phyloP scores from a whole-genome alignment of 2,329 filamentous ascomycete species.

The Colletotrichum sp. region DNA sequence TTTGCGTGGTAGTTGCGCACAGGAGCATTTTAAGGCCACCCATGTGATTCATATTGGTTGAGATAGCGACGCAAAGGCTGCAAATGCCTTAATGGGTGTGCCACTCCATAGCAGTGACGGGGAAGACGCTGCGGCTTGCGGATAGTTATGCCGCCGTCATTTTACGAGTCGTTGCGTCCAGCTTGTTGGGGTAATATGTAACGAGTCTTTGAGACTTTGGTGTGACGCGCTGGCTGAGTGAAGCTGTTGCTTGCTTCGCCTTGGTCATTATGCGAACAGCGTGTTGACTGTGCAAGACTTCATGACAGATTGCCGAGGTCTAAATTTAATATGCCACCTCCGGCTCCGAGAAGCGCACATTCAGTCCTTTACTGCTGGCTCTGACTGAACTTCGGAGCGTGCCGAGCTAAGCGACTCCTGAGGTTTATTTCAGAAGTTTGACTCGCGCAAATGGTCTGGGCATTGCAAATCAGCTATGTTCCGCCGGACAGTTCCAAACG shows the following conservation, averaged over 20 bases:
- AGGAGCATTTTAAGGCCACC: background rate
- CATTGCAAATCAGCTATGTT: background rate
- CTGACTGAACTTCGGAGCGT: background rate
- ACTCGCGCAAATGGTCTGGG: background rate
- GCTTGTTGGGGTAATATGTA: background rate
- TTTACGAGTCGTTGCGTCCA: background rate
- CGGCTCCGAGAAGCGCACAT: background rate
- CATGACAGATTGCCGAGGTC: background rate
- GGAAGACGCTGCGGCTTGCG: background rate
- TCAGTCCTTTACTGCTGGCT: background rate
- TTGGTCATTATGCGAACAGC: background rate
- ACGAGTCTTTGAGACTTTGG: background rate
- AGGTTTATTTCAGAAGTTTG: background rate
- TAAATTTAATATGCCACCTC: background rate
- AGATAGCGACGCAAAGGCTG: background rate
- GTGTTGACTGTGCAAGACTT: background rate
- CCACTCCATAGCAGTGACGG: background rate
- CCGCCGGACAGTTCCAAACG: background rate
- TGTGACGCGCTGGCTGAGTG: background rate
- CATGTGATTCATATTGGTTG: background rate
- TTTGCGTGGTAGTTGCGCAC: background rate
- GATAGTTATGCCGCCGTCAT: background rate
- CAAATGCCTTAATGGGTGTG: background rate
- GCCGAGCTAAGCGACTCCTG: background rate
- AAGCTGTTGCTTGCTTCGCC: background rate